Evolutionary conservation across 805 yeast species (phyloP).

Genomic region (Cyberlindnera veronae): DNA sequence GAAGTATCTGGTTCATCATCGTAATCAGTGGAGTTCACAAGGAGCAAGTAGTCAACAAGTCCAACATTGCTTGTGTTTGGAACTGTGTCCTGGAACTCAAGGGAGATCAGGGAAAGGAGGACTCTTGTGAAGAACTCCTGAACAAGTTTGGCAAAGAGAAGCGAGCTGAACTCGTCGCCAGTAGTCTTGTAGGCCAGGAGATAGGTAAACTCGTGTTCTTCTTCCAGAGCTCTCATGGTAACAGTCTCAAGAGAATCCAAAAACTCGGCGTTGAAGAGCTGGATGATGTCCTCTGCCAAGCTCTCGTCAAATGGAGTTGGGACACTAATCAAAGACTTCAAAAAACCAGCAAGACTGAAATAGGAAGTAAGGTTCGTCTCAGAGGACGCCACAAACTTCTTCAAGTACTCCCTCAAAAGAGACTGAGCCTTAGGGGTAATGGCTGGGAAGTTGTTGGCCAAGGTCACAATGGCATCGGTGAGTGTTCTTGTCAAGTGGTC

Average conservation of each 20-base stretch:
- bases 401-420: constrained; percentile 28
- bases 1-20: constrained; percentile 25
- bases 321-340: constrained; percentile 29
- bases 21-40: constrained; percentile 19
- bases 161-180: constrained; percentile 35
- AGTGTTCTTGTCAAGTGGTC: constrained; percentile 35
- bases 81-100: not conserved
- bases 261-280: constrained; percentile 17
- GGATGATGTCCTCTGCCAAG: constrained; percentile 25
- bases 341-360: constrained; percentile 37
- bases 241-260: constrained; percentile 20
- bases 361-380: constrained; percentile 20
- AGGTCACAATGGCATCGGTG: constrained; percentile 29
- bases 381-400: constrained; percentile 13
- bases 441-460: constrained; percentile 29
- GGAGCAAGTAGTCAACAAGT: constrained; percentile 10
- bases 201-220: constrained; percentile 28
- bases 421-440: constrained; percentile 18
- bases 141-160: constrained; percentile 29
- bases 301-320: constrained; percentile 22
- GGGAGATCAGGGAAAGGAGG: constrained; percentile 8
- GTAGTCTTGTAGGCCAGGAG: constrained; percentile 33
- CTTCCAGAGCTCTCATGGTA: constrained; percentile 34
- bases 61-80: not conserved
- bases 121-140: constrained; percentile 19